phyloP scores from a whole-genome alignment of 139 green algal genomes.

The Eudorina sp. region DNA sequence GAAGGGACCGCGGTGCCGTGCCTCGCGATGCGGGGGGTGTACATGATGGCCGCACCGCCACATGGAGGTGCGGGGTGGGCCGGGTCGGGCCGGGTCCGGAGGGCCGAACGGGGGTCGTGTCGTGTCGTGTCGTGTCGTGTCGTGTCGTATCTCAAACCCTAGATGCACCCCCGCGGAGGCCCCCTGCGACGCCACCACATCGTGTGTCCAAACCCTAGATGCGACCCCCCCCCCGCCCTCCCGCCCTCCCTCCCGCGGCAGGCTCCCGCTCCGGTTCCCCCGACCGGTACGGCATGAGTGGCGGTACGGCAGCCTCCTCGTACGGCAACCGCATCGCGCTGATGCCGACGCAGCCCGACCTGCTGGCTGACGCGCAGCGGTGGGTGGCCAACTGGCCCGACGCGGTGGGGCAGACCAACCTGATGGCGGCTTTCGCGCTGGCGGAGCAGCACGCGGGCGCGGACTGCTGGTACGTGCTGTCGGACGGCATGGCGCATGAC shows the following conservation, averaged over 20 bases:
- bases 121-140: too few species aligned
- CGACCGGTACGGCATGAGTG: background rate
- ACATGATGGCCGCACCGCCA: too few species aligned
- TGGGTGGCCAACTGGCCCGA: slow-evolving; percentile 81
- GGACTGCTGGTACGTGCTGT: slow-evolving; percentile 73
- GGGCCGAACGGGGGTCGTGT: too few species aligned
- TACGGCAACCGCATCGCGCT: slow-evolving; percentile 25
- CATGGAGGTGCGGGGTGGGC: too few species aligned
- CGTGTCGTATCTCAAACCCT: too few species aligned
- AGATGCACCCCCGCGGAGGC: too few species aligned
- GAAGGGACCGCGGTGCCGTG: too few species aligned
- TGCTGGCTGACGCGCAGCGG: slow-evolving; percentile 64
- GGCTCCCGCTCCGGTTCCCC: background rate
- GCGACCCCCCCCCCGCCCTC: background rate
- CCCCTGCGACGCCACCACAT: too few species aligned
- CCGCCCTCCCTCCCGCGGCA: background rate
- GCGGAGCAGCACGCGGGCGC: slow-evolving; percentile 57
- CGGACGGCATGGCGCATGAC: slow-evolving; percentile 71
- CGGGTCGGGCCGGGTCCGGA: too few species aligned
- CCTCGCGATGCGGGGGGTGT: too few species aligned
- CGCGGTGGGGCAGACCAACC: slow-evolving; percentile 58
- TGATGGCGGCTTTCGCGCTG: slow-evolving; percentile 52
- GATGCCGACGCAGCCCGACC: slow-evolving; percentile 62
- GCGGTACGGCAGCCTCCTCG: background rate
- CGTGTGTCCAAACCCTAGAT: too few species aligned